Evolutionary conservation across 225 moss, liverwort and hornwort species (phyloP).

Genomic region (Anthoceros angustus): DNA sequence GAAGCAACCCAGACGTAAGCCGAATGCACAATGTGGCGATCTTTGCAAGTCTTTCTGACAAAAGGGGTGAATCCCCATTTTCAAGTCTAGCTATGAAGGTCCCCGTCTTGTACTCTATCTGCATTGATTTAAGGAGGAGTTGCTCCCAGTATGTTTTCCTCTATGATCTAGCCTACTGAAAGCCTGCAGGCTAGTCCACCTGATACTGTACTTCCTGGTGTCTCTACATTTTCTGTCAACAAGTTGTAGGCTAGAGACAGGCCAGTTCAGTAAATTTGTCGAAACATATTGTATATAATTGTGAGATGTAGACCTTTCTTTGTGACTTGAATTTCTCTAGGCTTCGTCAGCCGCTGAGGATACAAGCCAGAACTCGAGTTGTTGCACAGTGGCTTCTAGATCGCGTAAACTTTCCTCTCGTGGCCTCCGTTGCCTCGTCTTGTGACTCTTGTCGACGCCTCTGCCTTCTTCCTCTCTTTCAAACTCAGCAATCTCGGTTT

Average conservation of each 20-base stretch:
- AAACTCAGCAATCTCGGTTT: too few relatives aligned
- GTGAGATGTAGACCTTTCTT: not conserved
- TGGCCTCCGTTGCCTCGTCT: too few relatives aligned
- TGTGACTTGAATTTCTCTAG: not conserved
- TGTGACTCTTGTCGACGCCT: too few relatives aligned
- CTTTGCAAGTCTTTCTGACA: constrained; percentile 1
- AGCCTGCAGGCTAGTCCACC: not conserved
- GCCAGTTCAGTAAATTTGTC: not conserved
- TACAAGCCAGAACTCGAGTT: too few relatives aligned
- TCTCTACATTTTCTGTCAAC: not conserved
- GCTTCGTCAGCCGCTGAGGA: too few relatives aligned
- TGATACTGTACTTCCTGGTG: not conserved
- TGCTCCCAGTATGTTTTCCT: too few relatives aligned
- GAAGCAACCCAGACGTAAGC: not conserved
- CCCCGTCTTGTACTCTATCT: not conserved
- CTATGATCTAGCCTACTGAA: not conserved
- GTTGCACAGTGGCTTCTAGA: too few relatives aligned
- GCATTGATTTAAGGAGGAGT: not conserved
- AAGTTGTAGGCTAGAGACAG: not conserved
- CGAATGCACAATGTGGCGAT: not conserved
- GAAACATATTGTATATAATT: not conserved
- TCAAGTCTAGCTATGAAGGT: not conserved
- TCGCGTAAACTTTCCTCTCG: too few relatives aligned
- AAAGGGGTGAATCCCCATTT: not conserved
- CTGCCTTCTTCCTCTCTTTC: too few relatives aligned